Evolutionary conservation across 1,139 yeast genomes (phyloP).

Genomic region (Fermentozyma sake): DNA sequence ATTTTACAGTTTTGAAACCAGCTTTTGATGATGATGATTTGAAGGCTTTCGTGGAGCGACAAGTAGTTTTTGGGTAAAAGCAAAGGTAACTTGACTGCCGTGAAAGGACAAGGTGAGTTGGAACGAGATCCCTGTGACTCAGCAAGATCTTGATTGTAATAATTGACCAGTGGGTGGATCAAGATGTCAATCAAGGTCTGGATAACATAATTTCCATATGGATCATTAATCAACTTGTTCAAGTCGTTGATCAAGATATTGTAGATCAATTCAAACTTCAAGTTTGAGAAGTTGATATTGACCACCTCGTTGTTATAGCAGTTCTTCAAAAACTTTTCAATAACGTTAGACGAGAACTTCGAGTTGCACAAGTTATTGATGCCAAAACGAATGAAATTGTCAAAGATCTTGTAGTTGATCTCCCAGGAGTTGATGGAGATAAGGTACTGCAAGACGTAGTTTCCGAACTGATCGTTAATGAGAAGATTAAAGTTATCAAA

Average conservation of each 20-base stretch:
- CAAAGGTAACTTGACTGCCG: slow-evolving; percentile 16
- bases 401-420: slow-evolving; percentile 31
- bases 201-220: slow-evolving; percentile 24
- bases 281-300: slow-evolving; percentile 17
- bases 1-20: slow-evolving; percentile 45
- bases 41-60: slow-evolving; percentile 14
- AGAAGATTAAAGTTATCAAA: slow-evolving; percentile 27
- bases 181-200: slow-evolving; percentile 37
- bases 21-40: slow-evolving; percentile 32
- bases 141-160: slow-evolving; percentile 1
- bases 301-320: slow-evolving; percentile 34
- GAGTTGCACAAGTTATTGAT: slow-evolving; percentile 35
- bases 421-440: slow-evolving; percentile 38
- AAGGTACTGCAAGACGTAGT: slow-evolving; percentile 44
- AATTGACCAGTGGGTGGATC: slow-evolving; percentile 26
- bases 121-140: slow-evolving; percentile 3
- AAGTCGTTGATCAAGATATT: slow-evolving; percentile 33
- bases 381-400: slow-evolving; percentile 33
- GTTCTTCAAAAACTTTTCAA: slow-evolving; percentile 43
- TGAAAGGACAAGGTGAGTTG: slow-evolving; percentile 3
- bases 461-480: slow-evolving; percentile 47
- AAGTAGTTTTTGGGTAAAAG: slow-evolving; percentile 18
- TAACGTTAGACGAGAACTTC: slow-evolving; percentile 45
- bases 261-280: slow-evolving; percentile 37
- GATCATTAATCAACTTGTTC: slow-evolving; percentile 41